Percentiles rank a stretch among this genome's conserved stretches.
phyloP scores from a whole-genome alignment of 371 early-diverging fungal species.

The Mucor velutinosus region DNA sequence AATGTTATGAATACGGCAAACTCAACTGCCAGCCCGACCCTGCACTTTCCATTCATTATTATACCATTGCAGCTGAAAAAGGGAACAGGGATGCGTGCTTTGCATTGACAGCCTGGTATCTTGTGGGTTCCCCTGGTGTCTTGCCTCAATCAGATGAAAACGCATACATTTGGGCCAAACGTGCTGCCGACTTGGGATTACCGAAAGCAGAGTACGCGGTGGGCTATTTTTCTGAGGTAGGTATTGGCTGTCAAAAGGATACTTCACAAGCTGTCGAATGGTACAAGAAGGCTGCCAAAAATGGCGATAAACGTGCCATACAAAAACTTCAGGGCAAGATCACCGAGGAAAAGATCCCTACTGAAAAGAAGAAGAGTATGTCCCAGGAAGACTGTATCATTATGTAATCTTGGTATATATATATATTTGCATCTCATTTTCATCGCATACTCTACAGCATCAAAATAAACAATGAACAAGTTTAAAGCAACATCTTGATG shows the following conservation, averaged over 20 bases:
- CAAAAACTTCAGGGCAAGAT: slow-evolving; percentile 57
- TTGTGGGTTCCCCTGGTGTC: slow-evolving; percentile 80
- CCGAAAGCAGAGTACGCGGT: slow-evolving; percentile 91
- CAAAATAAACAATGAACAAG: too few relatives aligned
- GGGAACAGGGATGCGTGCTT: slow-evolving; percentile 90
- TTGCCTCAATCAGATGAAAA: slow-evolving; percentile 84
- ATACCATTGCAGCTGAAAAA: slow-evolving; percentile 82
- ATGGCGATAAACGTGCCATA: slow-evolving; percentile 81
- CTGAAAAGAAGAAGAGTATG: slow-evolving; percentile 47
- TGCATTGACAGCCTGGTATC: slow-evolving; percentile 89
- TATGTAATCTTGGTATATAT: slow-evolving; percentile 38
- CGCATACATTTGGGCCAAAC: slow-evolving; percentile 86
- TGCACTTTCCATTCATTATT: slow-evolving; percentile 71
- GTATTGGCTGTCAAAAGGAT: slow-evolving; percentile 74
- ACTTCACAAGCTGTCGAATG: slow-evolving; percentile 73
- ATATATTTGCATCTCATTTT: neutral
- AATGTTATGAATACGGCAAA: slow-evolving; percentile 80
- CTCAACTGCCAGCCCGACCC: slow-evolving; percentile 69
- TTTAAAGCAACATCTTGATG: too few relatives aligned
- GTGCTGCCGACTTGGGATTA: slow-evolving; percentile 84
- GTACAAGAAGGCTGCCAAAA: slow-evolving; percentile 81
- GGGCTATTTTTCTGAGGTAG: slow-evolving; percentile 84
- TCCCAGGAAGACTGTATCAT: slow-evolving; percentile 49
- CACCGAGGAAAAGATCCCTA: slow-evolving; percentile 48
- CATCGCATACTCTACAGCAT: too few relatives aligned